phyloP scores from a whole-genome alignment of 1,284 basidiomycete species.

The Pholiota adiposa region DNA sequence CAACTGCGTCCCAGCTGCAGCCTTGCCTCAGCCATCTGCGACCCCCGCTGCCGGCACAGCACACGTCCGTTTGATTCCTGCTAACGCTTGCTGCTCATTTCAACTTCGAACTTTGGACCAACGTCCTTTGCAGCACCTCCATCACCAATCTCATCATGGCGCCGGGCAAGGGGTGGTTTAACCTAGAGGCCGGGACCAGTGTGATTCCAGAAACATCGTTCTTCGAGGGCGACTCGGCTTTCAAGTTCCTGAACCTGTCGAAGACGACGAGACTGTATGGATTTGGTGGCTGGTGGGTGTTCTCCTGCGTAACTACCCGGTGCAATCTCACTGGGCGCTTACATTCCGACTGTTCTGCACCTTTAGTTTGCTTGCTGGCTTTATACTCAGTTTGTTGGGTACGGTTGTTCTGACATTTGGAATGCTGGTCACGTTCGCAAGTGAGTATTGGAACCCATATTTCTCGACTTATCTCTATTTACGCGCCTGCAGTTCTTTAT shows the following conservation, averaged over 20 bases:
- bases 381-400: constrained; percentile 82
- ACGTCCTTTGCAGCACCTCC: background rate
- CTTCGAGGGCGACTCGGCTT: constrained; percentile 86
- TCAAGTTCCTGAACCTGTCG: constrained; percentile 77
- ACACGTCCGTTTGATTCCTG: constrained; percentile 10
- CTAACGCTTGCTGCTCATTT: background rate
- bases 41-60: constrained; percentile 32
- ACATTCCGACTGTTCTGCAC: background rate
- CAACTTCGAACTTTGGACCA: background rate
- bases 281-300: constrained; percentile 78
- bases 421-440: constrained; percentile 73
- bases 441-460: constrained; percentile 47
- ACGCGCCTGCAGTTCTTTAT: constrained; percentile 68
- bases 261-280: constrained; percentile 83
- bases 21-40: constrained; percentile 14
- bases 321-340: background rate
- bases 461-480: constrained; percentile 6
- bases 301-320: background rate
- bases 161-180: constrained; percentile 64
- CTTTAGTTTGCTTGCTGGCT: constrained; percentile 69
- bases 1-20: constrained; percentile 10
- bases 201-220: constrained; percentile 73
- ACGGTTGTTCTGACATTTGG: constrained; percentile 80
- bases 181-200: constrained; percentile 65
- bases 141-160: constrained; percentile 17